phyloP scores from a whole-genome alignment of 2,329 filamentous ascomycete species.

The Pseudohalonectria lignicola region DNA sequence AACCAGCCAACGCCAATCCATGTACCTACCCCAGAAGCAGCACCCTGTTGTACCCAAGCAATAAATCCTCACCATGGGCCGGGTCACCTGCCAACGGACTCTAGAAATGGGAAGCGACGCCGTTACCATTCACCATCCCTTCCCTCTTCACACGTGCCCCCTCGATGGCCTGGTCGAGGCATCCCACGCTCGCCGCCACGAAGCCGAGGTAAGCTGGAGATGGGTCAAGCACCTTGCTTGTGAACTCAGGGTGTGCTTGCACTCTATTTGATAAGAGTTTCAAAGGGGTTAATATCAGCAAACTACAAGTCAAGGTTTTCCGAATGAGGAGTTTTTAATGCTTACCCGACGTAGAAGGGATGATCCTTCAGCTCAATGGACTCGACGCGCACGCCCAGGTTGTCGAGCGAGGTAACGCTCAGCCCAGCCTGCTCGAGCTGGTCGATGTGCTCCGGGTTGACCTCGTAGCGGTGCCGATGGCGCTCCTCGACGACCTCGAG shows the following conservation, averaged over 20 bases:
- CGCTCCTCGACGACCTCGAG: constrained; percentile 46
- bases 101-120: too few relatives aligned
- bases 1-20: too few relatives aligned
- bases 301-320: constrained; percentile 1
- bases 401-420: constrained; percentile 65
- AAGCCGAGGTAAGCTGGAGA: constrained; percentile 74
- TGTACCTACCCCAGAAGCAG: too few relatives aligned
- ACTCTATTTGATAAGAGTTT: too few relatives aligned
- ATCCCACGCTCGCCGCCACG: constrained; percentile 64
- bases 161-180: constrained; percentile 38
- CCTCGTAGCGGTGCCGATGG: constrained; percentile 72
- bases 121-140: too few relatives aligned
- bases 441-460: constrained; percentile 61
- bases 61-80: too few relatives aligned
- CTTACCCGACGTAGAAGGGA: constrained; percentile 56
- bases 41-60: too few relatives aligned
- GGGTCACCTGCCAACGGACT: too few relatives aligned
- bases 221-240: constrained; percentile 62
- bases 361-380: constrained; percentile 67
- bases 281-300: too few relatives aligned
- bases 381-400: constrained; percentile 64
- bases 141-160: too few relatives aligned
- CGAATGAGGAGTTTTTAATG: constrained; percentile 20
- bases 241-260: constrained; percentile 84
- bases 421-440: constrained; percentile 48